Evolutionary conservation across 495 filamentous ascomycete genomes (phyloP), one percentile per base, ranked within the genome.

Genomic region (Amphirosellinia nigrospora): DNA sequence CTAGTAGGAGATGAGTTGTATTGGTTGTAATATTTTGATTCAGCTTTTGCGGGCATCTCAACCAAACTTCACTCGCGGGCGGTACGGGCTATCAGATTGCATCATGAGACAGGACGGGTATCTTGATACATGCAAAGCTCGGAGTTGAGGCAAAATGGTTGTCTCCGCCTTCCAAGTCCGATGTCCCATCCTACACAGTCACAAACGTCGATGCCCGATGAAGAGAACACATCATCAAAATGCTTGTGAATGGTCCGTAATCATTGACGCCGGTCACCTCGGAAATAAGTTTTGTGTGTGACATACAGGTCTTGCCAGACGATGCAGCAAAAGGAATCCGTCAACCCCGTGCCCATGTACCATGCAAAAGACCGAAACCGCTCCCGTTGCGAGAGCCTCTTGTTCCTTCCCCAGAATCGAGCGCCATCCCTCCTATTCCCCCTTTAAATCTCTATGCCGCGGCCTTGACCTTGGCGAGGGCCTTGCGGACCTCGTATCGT

Each of bases 401-500:
- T 64, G 38, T 68, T 64, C 38, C 56, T 70, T 56, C 48, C 66
- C 70, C 58, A 70, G 70, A 74, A 76, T 70, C 74, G 45, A 71
- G 66, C 72, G 55, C 70, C 67, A 60, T 65, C 56, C 53, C 65
- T 52, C 58, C 53, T 69, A 55, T 73, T 66, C 58, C 62, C 71
- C 66, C 56, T 13, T 46, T 55, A n/a, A 53, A 55, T 70, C 79
- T 79, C 79, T 79, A 86, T 70, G 84, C 82, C 60, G 82, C 76
- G 62, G 84, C 83, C 82, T 81, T 83, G 79, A 93, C 86, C 87
- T 95, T 94, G 75, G 93, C 91, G 74, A 92, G 85, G 74, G 93
- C 89, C 90, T 97, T 98, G 84, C 90, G 92, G 83, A 97, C 90
- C 87, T 97, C 95, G 86, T 93, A 98, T 79, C 94, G 91, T 79